Conservation (phyloP, 106 monocot genomes). For the Dendrobium officinale region DNA sequence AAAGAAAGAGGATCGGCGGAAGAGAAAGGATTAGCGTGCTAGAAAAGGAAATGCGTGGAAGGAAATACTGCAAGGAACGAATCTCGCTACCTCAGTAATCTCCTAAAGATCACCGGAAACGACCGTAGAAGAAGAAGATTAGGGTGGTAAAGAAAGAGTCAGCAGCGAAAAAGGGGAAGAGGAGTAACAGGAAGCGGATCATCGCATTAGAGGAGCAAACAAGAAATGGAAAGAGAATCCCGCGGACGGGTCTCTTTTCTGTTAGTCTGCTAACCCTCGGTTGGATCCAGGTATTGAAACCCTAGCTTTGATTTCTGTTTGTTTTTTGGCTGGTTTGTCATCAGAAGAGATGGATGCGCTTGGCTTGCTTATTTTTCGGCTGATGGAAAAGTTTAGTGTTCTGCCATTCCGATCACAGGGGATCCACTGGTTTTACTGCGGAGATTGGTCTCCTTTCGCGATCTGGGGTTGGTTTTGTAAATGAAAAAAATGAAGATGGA, state of each 20-base stretch:
- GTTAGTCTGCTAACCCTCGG: background rate
- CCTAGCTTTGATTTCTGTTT: constrained; percentile 28
- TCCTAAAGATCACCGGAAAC: background rate
- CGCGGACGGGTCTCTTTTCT: background rate
- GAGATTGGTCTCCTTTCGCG: background rate
- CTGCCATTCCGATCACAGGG: constrained; percentile 11
- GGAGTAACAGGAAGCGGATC: background rate
- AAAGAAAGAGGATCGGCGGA: constrained; percentile 6
- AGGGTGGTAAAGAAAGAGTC: no score
- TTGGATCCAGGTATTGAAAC: constrained; percentile 29
- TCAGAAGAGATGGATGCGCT: background rate
- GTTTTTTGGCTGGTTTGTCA: constrained; percentile 20
- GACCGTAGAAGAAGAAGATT: background rate
- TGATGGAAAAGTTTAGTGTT: constrained; percentile 6
- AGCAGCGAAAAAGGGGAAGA: background rate
- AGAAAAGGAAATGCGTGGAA: constrained; percentile 1
- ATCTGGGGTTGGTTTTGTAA: background rate
- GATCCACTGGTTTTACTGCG: background rate
- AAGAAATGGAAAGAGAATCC: constrained; percentile 1
- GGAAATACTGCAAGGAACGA: constrained; percentile 3
- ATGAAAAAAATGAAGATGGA: background rate
- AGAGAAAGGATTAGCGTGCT: constrained; percentile 4
- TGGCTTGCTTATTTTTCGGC: background rate
- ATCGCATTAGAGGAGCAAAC: background rate
- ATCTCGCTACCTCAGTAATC: background rate